These are phyloP conservation scores for Fusarium armeniacum DNA, from an alignment of 2,329 filamentous ascomycete species.

Conservation along the genomic window DNA sequence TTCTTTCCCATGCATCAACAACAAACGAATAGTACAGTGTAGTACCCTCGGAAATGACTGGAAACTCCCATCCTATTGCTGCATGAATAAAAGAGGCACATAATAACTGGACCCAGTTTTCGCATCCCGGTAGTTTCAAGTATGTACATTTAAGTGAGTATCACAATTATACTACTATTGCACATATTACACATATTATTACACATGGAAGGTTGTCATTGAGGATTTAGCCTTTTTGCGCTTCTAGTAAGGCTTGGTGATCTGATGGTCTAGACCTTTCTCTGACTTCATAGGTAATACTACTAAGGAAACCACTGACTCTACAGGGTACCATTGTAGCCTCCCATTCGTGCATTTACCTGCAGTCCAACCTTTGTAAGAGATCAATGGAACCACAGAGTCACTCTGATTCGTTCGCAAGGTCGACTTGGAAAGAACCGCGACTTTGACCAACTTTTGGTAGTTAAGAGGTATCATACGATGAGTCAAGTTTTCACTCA, in stretches of 20 bases:
- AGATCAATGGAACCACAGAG: slow-evolving; percentile 18
- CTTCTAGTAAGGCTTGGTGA: background rate
- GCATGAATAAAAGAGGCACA: background rate
- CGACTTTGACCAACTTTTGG: slow-evolving; percentile 23
- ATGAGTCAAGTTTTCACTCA: slow-evolving; percentile 11
- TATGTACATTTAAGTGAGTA: background rate
- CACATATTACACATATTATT: background rate
- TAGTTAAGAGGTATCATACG: slow-evolving; percentile 23
- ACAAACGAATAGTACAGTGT: background rate
- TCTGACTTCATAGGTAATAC: background rate
- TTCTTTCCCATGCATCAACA: background rate
- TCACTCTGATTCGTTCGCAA: slow-evolving; percentile 36
- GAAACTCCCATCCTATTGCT: background rate
- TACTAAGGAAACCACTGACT: slow-evolving; percentile 5
- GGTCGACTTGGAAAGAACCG: slow-evolving; percentile 5
- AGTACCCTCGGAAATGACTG: background rate
- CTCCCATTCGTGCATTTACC: slow-evolving; percentile 28
- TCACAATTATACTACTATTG: background rate
- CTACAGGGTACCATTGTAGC: slow-evolving; percentile 1
- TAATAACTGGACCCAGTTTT: background rate
- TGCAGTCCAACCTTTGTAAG: slow-evolving; percentile 22
- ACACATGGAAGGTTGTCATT: background rate
- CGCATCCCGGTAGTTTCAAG: background rate
- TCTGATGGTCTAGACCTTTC: slow-evolving; percentile 17
- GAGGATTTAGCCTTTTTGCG: background rate